Evolutionary conservation across 352 stramenopile species (phyloP).

Genomic region (Hyphochytrium catenoides): DNA sequence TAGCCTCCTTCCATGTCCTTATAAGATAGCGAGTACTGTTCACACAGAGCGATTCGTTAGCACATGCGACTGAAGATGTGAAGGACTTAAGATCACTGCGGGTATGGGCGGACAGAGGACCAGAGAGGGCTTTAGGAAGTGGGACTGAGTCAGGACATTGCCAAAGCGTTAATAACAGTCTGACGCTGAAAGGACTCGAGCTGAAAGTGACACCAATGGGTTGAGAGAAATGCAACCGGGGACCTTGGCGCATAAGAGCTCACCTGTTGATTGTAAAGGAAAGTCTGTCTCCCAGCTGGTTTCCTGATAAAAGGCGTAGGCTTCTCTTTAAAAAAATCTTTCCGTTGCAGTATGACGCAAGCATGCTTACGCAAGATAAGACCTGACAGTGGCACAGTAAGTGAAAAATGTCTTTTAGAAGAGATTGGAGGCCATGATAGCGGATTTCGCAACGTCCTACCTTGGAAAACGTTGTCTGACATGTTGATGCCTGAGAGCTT

Average conservation of each 20-base stretch:
- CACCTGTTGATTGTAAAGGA: slow-evolving; percentile 54
- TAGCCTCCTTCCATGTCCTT: slow-evolving; percentile 56
- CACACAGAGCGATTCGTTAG: too few species aligned
- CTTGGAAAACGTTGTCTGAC: slow-evolving; percentile 7
- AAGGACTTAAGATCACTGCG: too few species aligned
- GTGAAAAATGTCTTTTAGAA: too few species aligned
- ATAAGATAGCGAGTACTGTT: slow-evolving; percentile 43
- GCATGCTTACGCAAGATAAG: slow-evolving; percentile 48
- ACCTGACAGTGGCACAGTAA: too few species aligned
- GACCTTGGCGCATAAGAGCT: slow-evolving; percentile 1
- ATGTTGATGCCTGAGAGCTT: slow-evolving; percentile 14
- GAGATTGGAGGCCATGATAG: slow-evolving; percentile 22
- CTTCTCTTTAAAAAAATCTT: slow-evolving; percentile 55
- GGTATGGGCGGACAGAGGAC: too few species aligned
- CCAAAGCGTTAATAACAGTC: too few species aligned
- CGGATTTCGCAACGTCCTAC: slow-evolving; percentile 1
- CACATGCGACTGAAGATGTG: too few species aligned
- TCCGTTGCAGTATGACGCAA: slow-evolving; percentile 45
- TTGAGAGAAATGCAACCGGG: background rate
- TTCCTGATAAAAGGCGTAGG: slow-evolving; percentile 42
- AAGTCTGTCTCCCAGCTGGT: slow-evolving; percentile 36
- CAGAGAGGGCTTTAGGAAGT: too few species aligned
- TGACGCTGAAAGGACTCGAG: too few species aligned
- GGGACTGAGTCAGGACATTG: too few species aligned
- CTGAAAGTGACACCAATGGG: background rate